These are phyloP conservation scores for Hemileia vastatrix DNA, from an alignment of 1,284 basidiomycete genomes.

Conservation along the genomic window DNA sequence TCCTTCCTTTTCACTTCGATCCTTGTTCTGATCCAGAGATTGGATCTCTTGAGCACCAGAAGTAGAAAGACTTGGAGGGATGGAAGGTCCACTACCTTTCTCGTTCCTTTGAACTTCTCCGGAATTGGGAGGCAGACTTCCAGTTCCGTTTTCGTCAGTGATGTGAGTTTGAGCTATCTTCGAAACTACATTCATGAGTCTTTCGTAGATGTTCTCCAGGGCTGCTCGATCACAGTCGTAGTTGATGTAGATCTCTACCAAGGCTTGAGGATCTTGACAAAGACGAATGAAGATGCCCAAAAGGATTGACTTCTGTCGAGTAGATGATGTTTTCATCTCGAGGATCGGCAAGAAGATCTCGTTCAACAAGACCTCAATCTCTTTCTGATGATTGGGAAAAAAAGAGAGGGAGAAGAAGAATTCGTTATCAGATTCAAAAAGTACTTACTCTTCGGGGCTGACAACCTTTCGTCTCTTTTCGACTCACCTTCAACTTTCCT, in stretches of 20 bases:
- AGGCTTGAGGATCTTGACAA: constrained; percentile 40
- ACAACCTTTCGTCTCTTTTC: background rate
- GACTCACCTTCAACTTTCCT: constrained; percentile 34
- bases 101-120: background rate
- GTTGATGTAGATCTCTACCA: constrained; percentile 44
- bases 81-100: constrained; percentile 25
- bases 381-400: constrained; percentile 27
- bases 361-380: constrained; percentile 44
- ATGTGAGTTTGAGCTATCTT: constrained; percentile 36
- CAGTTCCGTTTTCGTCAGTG: constrained; percentile 1
- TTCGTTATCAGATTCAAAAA: background rate
- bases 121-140: constrained; percentile 18
- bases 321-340: constrained; percentile 41
- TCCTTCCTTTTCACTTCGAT: background rate
- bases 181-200: constrained; percentile 41
- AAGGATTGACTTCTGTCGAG: constrained; percentile 40
- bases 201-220: constrained; percentile 44
- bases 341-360: constrained; percentile 44
- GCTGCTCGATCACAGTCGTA: constrained; percentile 44
- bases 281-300: constrained; percentile 38
- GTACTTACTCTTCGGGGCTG: background rate
- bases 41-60: constrained; percentile 15
- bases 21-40: background rate
- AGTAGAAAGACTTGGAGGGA: constrained; percentile 32
- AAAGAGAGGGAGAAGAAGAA: background rate